Conservation (phyloP, 2,329 filamentous ascomycete species). For the Talaromyces pinophilus region DNA sequence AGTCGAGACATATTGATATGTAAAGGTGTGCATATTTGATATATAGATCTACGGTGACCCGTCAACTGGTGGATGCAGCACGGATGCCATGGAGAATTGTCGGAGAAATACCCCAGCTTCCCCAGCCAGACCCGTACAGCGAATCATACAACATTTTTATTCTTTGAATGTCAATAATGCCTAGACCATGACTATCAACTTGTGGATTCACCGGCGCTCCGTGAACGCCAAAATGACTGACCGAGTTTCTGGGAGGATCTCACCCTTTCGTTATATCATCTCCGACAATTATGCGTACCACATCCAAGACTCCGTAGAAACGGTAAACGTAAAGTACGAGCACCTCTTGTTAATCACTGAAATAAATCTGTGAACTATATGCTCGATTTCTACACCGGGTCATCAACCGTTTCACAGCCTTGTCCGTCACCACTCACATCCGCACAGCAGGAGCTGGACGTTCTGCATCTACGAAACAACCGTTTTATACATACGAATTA, state of each 20-base stretch:
- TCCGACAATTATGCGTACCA: not conserved
- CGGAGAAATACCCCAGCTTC: not conserved
- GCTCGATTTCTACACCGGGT: not conserved
- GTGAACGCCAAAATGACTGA: not conserved
- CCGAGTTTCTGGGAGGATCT: not conserved
- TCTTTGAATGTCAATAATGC: not conserved
- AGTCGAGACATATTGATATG: not conserved
- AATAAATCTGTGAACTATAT: not conserved
- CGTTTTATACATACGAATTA: not conserved
- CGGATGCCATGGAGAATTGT: slow-evolving; percentile 1
- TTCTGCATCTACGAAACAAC: not conserved
- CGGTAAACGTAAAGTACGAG: not conserved
- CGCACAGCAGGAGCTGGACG: not conserved
- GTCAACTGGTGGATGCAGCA: not conserved
- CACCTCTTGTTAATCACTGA: not conserved
- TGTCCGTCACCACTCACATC: not conserved
- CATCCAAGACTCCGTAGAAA: not conserved
- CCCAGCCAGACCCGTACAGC: not conserved
- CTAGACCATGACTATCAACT: not conserved
- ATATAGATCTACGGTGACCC: not conserved
- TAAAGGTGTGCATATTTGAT: not conserved
- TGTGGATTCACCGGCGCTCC: not conserved
- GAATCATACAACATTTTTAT: not conserved
- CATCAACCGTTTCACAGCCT: not conserved
- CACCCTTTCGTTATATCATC: not conserved